Base-by-base conservation (phyloP, 495 filamentous ascomycete species). In the Aspergillus ostianus region DNA sequence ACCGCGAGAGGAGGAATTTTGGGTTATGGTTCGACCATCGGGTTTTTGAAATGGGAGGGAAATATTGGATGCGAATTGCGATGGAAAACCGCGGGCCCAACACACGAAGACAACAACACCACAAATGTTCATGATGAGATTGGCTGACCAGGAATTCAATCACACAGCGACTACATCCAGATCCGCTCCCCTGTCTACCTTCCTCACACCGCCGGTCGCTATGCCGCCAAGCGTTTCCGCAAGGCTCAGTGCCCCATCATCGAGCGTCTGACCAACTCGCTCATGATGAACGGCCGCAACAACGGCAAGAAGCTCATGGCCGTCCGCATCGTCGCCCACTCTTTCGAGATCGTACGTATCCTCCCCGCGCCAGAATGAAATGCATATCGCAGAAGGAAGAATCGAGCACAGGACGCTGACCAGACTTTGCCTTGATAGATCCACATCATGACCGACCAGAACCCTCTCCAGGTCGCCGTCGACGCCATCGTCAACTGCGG, bases 231-330 rank as follows among this genome's bases (percentile, higher is more conserved):
- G 90, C 89, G 94, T 70, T 99, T 99, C 91, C 89, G 94, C 83
- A 99, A 99, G 87, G 93, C 95, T 74, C 93, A 98, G 87, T 98
- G 94, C 89, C 94, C 94, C 67, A 98, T 99, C 86, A 96, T 99
- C 70, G 94, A 99, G 90, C 93, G 94, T 77, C 88, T 99, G 61
- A 98, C 95, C 83, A 99, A 99, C 87, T 98, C 94, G 26, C 87
- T 99, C 69, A 99, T 99, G 94, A 98, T 98, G 95, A 96, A 99
- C 86, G 94, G 94, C 76, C 95, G 94, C 81, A 99, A 99, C 88
- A 98, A 96, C 90, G 94, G 94, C 81, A 99, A 99, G 89, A 99
- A 99, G 91, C 88, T 98, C 65, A 96, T 95, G 91, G 95, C 94
- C 74, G 92, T 97, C 77, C 92, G 94, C 78, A 99, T 99, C 64